Evolutionary conservation across 306 rosid genomes (phyloP).

Genomic region (Prunus mume): DNA sequence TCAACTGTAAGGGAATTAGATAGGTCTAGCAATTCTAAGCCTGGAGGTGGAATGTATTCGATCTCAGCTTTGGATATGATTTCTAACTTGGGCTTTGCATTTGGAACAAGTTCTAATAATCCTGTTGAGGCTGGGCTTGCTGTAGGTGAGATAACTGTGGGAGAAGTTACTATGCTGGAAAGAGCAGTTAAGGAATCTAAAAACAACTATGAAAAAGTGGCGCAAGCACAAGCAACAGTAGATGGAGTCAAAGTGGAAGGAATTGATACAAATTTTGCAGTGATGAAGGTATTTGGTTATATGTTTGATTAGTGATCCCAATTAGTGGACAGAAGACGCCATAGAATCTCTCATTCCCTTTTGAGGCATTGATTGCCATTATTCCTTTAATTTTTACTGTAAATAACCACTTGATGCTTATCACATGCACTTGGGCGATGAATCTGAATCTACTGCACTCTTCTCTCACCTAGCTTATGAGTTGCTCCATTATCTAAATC

Average conservation of each 20-base stretch:
- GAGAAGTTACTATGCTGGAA: conserved; percentile 77
- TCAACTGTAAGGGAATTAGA: conserved; percentile 45
- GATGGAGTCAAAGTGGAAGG: conserved; percentile 98
- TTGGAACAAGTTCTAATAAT: conserved; percentile 62
- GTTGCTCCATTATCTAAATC: conserved; percentile 9
- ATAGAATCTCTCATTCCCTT: neutral
- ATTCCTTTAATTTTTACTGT: neutral
- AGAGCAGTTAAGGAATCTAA: conserved; percentile 73
- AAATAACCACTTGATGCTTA: neutral
- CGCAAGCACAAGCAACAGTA: conserved; percentile 80
- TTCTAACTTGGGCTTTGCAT: conserved; percentile 71
- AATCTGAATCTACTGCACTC: neutral
- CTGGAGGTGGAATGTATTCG: conserved; percentile 67
- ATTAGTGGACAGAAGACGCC: neutral
- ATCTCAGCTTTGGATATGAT: conserved; percentile 74
- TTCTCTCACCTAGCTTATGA: conserved; percentile 9
- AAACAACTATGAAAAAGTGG: conserved; percentile 71
- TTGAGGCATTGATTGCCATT: neutral
- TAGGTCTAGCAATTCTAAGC: conserved; percentile 32
- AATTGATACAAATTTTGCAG: conserved; percentile 84
- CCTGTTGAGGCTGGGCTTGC: conserved; percentile 54
- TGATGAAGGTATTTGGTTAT: conserved; percentile 75
- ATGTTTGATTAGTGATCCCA: neutral
- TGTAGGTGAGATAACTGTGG: conserved; percentile 93
- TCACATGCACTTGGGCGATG: neutral